Conservation (phyloP, 108 stramenopile species). For the Cyclotella baltica region DNA sequence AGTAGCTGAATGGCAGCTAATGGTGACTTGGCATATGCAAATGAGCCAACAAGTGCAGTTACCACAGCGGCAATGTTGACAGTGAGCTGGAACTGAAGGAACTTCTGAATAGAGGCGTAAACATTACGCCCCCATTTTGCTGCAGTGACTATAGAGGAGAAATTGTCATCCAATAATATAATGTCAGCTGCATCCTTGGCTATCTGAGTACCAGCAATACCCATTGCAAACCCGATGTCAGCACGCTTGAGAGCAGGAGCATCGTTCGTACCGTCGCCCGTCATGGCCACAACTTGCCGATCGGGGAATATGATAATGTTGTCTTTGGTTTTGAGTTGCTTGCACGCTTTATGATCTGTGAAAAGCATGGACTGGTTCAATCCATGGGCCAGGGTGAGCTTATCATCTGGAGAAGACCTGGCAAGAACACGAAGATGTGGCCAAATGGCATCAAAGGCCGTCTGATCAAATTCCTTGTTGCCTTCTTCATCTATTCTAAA, state of each 20-base stretch:
- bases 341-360: slow-evolving; percentile 63
- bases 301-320: slow-evolving; percentile 81
- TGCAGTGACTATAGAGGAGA: slow-evolving; percentile 97
- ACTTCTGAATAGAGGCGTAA: slow-evolving; percentile 97
- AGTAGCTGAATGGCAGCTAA: slow-evolving; percentile 96
- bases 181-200: slow-evolving; percentile 96
- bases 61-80: slow-evolving; percentile 95
- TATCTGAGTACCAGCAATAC: slow-evolving; percentile 97
- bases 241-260: slow-evolving; percentile 98
- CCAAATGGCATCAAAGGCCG: slow-evolving; percentile 87
- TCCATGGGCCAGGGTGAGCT: slow-evolving; percentile 87
- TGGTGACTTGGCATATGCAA: slow-evolving; percentile 87
- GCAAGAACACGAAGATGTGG: slow-evolving; percentile 82
- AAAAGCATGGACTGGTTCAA: slow-evolving; percentile 84
- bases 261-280: slow-evolving; percentile 99
- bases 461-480: slow-evolving; percentile 82
- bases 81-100: slow-evolving; percentile 98
- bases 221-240: slow-evolving; percentile 99
- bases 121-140: slow-evolving; percentile 98
- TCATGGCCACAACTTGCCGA: slow-evolving; percentile 96
- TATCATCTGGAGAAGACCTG: slow-evolving; percentile 84
- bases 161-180: slow-evolving; percentile 96
- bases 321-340: slow-evolving; percentile 52
- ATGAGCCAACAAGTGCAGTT: slow-evolving; percentile 90
- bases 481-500: slow-evolving; percentile 66